Evolutionary conservation across 805 yeast species (phyloP).

Genomic region (Diddensiella caesifluorescens): DNA sequence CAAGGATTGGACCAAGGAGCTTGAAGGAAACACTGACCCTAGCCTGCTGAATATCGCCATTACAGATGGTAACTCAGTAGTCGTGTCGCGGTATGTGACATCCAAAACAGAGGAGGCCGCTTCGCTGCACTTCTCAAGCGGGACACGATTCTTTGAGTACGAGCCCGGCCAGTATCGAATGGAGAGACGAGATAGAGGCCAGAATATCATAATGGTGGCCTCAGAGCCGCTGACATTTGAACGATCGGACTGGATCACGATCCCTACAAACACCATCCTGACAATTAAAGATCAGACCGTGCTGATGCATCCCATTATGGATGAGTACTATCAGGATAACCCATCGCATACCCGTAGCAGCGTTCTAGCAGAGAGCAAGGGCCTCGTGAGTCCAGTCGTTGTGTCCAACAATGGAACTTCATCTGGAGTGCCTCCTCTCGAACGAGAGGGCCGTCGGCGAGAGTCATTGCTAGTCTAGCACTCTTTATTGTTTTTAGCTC

Average conservation of each 20-base stretch:
- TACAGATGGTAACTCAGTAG: slow-evolving; percentile 84
- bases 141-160: slow-evolving; percentile 83
- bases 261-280: slow-evolving; percentile 84
- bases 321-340: slow-evolving; percentile 77
- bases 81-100: slow-evolving; percentile 82
- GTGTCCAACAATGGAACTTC: slow-evolving; percentile 39
- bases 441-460: slow-evolving; percentile 60
- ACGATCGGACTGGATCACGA: slow-evolving; percentile 95
- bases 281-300: slow-evolving; percentile 84
- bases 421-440: slow-evolving; percentile 67
- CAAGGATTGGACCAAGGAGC: slow-evolving; percentile 71
- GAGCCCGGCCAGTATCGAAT: slow-evolving; percentile 88
- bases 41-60: slow-evolving; percentile 89
- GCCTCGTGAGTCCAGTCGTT: slow-evolving; percentile 90
- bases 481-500: background rate
- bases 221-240: slow-evolving; percentile 96
- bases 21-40: slow-evolving; percentile 55
- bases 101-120: slow-evolving; percentile 94
- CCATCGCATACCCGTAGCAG: slow-evolving; percentile 66
- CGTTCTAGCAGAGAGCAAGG: slow-evolving; percentile 81
- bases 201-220: slow-evolving; percentile 93
- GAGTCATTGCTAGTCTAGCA: slow-evolving; percentile 3
- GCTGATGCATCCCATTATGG: slow-evolving; percentile 80
- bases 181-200: slow-evolving; percentile 90
- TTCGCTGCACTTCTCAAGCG: slow-evolving; percentile 88